These are phyloP conservation scores for Xanthoconium stramineum DNA, from an alignment of 768 basidiomycete genomes.

Conservation along the genomic window DNA sequence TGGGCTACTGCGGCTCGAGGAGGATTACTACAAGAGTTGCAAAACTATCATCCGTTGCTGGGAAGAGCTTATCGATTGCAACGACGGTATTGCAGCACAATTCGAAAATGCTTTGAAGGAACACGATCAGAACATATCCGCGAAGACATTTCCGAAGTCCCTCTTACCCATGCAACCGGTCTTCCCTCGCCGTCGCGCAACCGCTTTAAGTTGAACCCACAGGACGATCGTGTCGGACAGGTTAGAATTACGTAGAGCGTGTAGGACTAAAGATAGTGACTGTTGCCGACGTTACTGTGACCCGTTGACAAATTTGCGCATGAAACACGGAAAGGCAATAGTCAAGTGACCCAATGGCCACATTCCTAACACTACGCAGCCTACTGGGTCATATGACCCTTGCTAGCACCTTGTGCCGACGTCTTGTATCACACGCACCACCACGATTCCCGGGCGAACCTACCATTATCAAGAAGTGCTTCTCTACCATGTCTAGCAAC, in stretches of 20 bases:
- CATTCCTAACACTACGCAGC: slow-evolving; percentile 3
- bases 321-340: not conserved
- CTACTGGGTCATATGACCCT: slow-evolving; percentile 2
- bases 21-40: slow-evolving; percentile 46
- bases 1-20: slow-evolving; percentile 51
- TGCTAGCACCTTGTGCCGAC: not conserved
- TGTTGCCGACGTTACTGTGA: too few relatives aligned
- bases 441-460: not conserved
- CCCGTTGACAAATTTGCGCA: not conserved
- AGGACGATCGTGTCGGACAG: not conserved
- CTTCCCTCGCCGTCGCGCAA: slow-evolving; percentile 6
- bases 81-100: slow-evolving; percentile 33
- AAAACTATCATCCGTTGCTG: slow-evolving; percentile 38
- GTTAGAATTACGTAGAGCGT: not conserved
- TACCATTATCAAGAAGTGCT: slow-evolving; percentile 3
- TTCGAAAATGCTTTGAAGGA: slow-evolving; percentile 42
- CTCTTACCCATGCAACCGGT: slow-evolving; percentile 36
- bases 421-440: not conserved
- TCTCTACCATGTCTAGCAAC: slow-evolving; percentile 12
- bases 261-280: too few relatives aligned
- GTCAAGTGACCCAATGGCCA: slow-evolving; percentile 11
- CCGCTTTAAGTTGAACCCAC: not conserved
- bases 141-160: slow-evolving; percentile 48
- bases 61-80: slow-evolving; percentile 42
- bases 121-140: slow-evolving; percentile 47